Evolutionary conservation across 179 eudicot genomes (phyloP).

Genomic region (Silene noctiflora): DNA sequence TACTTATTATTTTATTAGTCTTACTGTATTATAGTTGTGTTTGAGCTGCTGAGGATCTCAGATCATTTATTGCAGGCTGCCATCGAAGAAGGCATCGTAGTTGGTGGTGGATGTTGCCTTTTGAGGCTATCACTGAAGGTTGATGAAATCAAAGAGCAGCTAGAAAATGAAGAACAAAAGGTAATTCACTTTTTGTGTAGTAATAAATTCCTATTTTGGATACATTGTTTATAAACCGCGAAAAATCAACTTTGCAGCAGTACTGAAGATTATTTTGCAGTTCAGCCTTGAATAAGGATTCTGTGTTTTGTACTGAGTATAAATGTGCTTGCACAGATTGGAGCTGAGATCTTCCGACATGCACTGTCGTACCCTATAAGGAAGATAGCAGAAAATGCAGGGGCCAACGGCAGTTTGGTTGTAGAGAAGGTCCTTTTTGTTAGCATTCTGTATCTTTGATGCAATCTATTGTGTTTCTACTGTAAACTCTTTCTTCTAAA

Average conservation of each 20-base stretch:
- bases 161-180: slow-evolving; percentile 91
- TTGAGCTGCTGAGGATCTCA: background rate
- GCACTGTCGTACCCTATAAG: slow-evolving; percentile 86
- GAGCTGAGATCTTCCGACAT: slow-evolving; percentile 89
- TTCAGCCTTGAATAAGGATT: background rate
- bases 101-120: slow-evolving; percentile 93
- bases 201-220: too few relatives aligned
- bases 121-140: slow-evolving; percentile 79
- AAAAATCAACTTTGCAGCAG: background rate
- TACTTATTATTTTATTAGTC: background rate
- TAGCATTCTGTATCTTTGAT: background rate
- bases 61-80: slow-evolving; percentile 59
- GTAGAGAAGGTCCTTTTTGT: slow-evolving; percentile 63
- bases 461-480: background rate
- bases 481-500: background rate
- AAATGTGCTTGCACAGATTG: slow-evolving; percentile 49
- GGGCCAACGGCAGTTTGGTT: slow-evolving; percentile 87
- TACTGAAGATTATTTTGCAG: background rate
- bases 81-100: slow-evolving; percentile 97
- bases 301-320: background rate
- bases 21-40: slow-evolving; percentile 10
- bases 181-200: slow-evolving; percentile 23
- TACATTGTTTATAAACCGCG: background rate
- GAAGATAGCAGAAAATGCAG: slow-evolving; percentile 94
- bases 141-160: slow-evolving; percentile 71